Evolutionary conservation across 169 alveolate genomes (phyloP), one percentile per base, ranked within the genome.

Genomic region (Plasmodium reichenowi): DNA sequence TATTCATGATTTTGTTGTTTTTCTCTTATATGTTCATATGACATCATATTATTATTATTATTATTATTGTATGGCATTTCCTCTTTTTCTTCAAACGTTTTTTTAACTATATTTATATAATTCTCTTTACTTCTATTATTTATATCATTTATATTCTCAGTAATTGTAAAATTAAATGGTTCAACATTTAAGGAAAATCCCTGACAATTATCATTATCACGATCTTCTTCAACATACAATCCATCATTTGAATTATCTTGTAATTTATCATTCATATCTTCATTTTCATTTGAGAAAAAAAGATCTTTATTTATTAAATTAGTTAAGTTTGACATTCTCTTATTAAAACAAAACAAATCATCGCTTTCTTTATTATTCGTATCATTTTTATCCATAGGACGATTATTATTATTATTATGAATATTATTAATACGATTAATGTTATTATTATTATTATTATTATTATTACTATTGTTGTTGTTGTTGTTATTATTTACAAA

Each of bases 291-390:
- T 6, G 32, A 4, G 17, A 63, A 67, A 48, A 80, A 80, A 17
- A 83, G 68, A 38, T 68, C 59, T 68, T 68, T 83, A 22, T 83
- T 83, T 68, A 83, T 83, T 54, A 83, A 83, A 24, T 83, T 68
- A n/a, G 91, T 83, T 54, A 83, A 38, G 50, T 83, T 68, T 2
- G 85, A 83, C 22, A 83, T 24, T 22, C 66, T 76, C 26, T 83
- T 83, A 50, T 83, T 73, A 83, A 83, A 83, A 3, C 70, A 83
- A 59, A 83, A 83, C 9, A 83, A 29, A 29, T 83, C 85, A 3
- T 83, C 91, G 45, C 43, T 68, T 68, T 67, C 85, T 24, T 83
- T 67, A 56, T 20, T 26, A 13, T 20, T 10, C 15, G n/a, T n/a
- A 48, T 17, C 38, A 22, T 15, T 50, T 10, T 47, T 29, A 29